Base-by-base conservation (phyloP, 164 flowering plant species). In the Nelumbo lutea region DNA sequence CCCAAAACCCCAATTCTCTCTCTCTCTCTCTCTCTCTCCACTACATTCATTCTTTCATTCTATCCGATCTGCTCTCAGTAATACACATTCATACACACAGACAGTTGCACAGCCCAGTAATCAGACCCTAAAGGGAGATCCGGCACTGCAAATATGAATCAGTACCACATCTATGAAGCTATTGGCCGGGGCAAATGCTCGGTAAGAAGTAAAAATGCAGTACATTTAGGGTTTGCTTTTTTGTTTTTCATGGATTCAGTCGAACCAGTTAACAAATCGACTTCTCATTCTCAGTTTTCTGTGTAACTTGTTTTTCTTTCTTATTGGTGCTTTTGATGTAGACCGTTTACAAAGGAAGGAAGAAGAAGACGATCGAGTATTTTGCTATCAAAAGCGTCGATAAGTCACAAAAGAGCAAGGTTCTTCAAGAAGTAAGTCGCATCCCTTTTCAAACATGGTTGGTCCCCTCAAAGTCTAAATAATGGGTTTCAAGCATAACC, bases 351-450 rank as follows among this genome's bases (percentile, higher is more conserved):
- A 92, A 95, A 79, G 98, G 95, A 11, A 83, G 98, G 82, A 93
- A 89, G 99, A 96, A 92, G 92, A 96, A 90, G 86, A 81, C 91
- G 9, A 87, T 96, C 41, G 97, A 96, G 87, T 93, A 96, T 71
- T 93, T 73, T 65, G 99, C 99, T 0, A 73, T 90, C 41, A 96
- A 93, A 77, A 93, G 98, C 72, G 98, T 93, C 1, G 98, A 96
- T 58, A 96, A 96, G 70, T 90, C 96, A 3, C 97, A 89, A 68
- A 85, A 84, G 81, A 87, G 67, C 83, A 93, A 96, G 80, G 82
- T 90, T 80, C 89, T 93, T 68, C 97, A 93, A 65, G 98, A 96
- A 86, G 99, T 96, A 84, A 63, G 76, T 5, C 5, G 15, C 44
- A 0, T 13, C 51, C 3, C n/a, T 47, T 44, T 61, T 43, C 56